These are phyloP conservation scores for Nicotiana sylvestris DNA, from an alignment of 257 asterid species.

Conservation along the genomic window DNA sequence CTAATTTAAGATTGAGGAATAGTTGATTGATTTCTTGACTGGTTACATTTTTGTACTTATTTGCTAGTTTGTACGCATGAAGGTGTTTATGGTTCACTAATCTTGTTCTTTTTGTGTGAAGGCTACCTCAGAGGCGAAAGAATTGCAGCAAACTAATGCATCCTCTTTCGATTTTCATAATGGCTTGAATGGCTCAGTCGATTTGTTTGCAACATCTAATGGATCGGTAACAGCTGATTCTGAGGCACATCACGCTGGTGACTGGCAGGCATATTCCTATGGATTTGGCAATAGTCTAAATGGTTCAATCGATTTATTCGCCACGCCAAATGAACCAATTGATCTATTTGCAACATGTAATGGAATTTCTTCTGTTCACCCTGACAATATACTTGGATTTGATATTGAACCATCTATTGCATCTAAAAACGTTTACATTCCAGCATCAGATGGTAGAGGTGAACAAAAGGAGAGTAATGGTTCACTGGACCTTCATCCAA, in stretches of 20 bases:
- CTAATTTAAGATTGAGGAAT: background rate
- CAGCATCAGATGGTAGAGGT: constrained; percentile 22
- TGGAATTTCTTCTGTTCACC: constrained; percentile 30
- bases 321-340: constrained; percentile 28
- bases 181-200: constrained; percentile 20
- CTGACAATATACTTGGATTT: constrained; percentile 28
- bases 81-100: constrained; percentile 23
- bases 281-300: constrained; percentile 23
- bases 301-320: constrained; percentile 31
- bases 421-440: constrained; percentile 24
- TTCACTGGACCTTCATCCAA: constrained; percentile 21
- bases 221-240: background rate
- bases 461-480: constrained; percentile 27
- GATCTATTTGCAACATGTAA: constrained; percentile 37
- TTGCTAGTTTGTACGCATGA: background rate
- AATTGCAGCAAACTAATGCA: constrained; percentile 30
- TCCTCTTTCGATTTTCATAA: constrained; percentile 25
- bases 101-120: constrained; percentile 28
- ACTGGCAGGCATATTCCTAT: background rate
- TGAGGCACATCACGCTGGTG: background rate
- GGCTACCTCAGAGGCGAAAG: constrained; percentile 36
- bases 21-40: background rate
- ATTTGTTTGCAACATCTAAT: constrained; percentile 9
- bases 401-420: constrained; percentile 29
- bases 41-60: background rate